Conservation (phyloP, 169 alveolate genomes). For the Cytauxzoon felis region DNA sequence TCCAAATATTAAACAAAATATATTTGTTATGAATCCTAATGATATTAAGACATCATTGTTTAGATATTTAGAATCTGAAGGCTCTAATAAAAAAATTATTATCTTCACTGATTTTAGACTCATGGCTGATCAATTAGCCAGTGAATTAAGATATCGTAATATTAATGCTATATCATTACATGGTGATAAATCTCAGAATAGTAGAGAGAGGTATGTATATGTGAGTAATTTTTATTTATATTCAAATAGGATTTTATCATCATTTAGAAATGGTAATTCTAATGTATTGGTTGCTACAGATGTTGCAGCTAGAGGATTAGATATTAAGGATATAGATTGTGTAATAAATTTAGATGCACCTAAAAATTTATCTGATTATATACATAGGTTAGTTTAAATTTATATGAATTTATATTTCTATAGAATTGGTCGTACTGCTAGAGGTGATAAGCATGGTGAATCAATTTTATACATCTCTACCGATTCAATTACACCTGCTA, state of each 20-base stretch:
- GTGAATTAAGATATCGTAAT: conserved; percentile 78
- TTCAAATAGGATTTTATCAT: conserved; percentile 75
- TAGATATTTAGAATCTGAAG: conserved; percentile 59
- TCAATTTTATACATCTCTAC: conserved; percentile 62
- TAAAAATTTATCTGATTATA: conserved; percentile 80
- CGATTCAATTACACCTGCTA: conserved; percentile 67
- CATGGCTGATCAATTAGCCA: conserved; percentile 81
- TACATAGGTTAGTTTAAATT: conserved; percentile 68
- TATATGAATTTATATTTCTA: conserved; percentile 24
- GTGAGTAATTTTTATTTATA: conserved; percentile 10
- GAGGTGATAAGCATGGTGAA: conserved; percentile 84
- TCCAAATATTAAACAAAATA: conserved; percentile 74
- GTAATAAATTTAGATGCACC: conserved; percentile 93
- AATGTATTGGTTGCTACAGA: conserved; percentile 92
- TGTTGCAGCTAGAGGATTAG: conserved; percentile 94
- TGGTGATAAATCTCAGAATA: conserved; percentile 87
- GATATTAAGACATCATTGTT: conserved; percentile 66
- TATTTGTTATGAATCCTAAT: conserved; percentile 69
- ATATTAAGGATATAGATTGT: conserved; percentile 85
- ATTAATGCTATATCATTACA: conserved; percentile 84
- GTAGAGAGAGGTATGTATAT: conserved; percentile 72
- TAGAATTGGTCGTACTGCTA: conserved; percentile 95
- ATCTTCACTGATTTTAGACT: conserved; percentile 78
- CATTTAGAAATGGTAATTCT: conserved; percentile 81
- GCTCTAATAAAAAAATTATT: conserved; percentile 72